phyloP scores from a whole-genome alignment of 1,284 basidiomycete species.

The Mycosarcoma maydis region DNA sequence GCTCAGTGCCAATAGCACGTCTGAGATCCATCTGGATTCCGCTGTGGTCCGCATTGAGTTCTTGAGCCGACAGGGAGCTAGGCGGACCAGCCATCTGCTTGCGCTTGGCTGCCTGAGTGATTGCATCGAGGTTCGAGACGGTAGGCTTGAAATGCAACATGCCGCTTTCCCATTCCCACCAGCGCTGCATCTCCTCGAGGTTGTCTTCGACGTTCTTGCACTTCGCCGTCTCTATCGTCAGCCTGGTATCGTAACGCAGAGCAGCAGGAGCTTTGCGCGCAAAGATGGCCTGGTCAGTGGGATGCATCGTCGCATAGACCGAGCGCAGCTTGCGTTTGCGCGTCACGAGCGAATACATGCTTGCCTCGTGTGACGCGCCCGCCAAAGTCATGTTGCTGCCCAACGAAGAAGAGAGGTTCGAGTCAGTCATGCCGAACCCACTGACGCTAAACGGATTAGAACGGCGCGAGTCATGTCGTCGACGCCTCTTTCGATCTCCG shows the following conservation, averaged over 20 bases:
- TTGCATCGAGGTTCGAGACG: slow-evolving; percentile 43
- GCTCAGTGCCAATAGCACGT: slow-evolving; percentile 41
- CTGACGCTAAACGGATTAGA: slow-evolving; percentile 36
- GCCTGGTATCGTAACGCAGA: slow-evolving; percentile 33
- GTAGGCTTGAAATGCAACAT: slow-evolving; percentile 48
- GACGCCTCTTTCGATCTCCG: slow-evolving; percentile 32
- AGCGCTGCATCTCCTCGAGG: slow-evolving; percentile 45
- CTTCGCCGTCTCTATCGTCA: slow-evolving; percentile 46
- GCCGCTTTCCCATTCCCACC: slow-evolving; percentile 50
- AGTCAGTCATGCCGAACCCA: slow-evolving; percentile 28
- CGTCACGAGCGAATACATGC: slow-evolving; percentile 37
- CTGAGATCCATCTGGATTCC: slow-evolving; percentile 41
- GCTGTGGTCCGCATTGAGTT: slow-evolving; percentile 44
- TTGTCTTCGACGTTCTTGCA: slow-evolving; percentile 43
- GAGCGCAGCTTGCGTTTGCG: slow-evolving; percentile 47
- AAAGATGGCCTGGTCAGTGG: slow-evolving; percentile 49
- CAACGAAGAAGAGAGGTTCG: slow-evolving; percentile 28
- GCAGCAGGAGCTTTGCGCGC: slow-evolving; percentile 39
- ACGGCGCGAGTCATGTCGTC: slow-evolving; percentile 32
- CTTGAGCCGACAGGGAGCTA: slow-evolving; percentile 32
- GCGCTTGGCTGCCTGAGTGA: slow-evolving; percentile 31
- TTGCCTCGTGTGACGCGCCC: slow-evolving; percentile 31
- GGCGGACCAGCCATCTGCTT: slow-evolving; percentile 28
- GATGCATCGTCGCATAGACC: slow-evolving; percentile 44
- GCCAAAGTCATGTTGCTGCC: slow-evolving; percentile 20